Conservation (phyloP, 495 filamentous ascomycete genomes). For the Lasiosphaeria miniovina region DNA sequence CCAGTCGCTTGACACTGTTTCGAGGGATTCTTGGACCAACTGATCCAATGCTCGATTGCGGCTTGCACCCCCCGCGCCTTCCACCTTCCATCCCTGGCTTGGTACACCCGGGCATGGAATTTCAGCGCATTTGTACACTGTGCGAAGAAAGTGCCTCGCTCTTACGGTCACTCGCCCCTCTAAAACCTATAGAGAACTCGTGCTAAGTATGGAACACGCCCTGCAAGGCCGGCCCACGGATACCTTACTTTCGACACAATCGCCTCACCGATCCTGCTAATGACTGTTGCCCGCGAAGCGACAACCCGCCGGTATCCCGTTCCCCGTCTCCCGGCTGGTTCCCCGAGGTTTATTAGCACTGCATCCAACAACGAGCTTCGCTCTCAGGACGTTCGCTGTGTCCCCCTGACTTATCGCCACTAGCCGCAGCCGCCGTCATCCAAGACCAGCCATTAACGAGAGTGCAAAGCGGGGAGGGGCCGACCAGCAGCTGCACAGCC, state of each 20-base stretch:
- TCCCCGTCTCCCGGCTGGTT: constrained; percentile 5
- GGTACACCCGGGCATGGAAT: too few species aligned
- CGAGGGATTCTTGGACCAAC: background rate
- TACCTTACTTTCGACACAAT: constrained; percentile 9
- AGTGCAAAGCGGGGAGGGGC: constrained; percentile 22
- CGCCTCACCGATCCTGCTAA: constrained; percentile 11
- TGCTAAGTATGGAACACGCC: background rate
- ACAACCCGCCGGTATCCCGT: background rate
- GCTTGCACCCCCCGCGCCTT: background rate
- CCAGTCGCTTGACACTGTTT: background rate
- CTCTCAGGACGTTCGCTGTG: constrained; percentile 8
- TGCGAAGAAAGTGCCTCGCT: background rate
- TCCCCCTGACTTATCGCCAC: background rate
- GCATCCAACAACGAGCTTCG: background rate
- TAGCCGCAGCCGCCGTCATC: constrained; percentile 9
- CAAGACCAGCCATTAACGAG: constrained; percentile 8
- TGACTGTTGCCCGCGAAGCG: background rate
- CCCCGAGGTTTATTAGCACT: background rate
- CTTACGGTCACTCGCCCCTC: background rate
- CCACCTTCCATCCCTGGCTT: constrained; percentile 6
- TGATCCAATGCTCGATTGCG: background rate
- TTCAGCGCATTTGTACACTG: background rate
- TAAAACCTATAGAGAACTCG: constrained; percentile 1
- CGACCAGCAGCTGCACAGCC: constrained; percentile 29
- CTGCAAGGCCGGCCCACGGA: background rate